phyloP scores from a whole-genome alignment of 2,329 filamentous ascomycete genomes.

The Leptodontidium sp. region DNA sequence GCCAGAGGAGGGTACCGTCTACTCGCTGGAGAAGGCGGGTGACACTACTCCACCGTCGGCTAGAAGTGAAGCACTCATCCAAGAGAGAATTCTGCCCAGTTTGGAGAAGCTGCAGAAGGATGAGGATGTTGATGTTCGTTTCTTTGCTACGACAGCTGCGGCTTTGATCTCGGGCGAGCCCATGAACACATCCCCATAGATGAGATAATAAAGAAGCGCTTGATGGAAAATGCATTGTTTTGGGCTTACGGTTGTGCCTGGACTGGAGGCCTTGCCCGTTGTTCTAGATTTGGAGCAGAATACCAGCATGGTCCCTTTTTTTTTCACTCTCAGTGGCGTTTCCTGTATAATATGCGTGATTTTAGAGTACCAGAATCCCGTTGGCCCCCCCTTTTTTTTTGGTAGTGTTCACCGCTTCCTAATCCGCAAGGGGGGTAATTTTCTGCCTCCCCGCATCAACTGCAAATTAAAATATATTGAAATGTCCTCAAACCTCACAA shows the following conservation, averaged over 20 bases:
- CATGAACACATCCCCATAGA: constrained; percentile 60
- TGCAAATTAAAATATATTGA: constrained; percentile 4
- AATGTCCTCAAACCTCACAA: background rate
- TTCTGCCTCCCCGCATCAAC: constrained; percentile 20
- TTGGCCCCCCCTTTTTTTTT: background rate
- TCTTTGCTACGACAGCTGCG: constrained; percentile 92
- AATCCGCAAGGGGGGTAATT: constrained; percentile 23
- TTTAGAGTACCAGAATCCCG: constrained; percentile 2
- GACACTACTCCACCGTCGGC: constrained; percentile 68
- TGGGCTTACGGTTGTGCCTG: constrained; percentile 39
- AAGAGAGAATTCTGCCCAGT: constrained; percentile 86
- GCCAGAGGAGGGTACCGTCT: constrained; percentile 86
- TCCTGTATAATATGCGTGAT: constrained; percentile 29
- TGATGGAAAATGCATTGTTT: constrained; percentile 40
- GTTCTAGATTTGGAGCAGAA: constrained; percentile 47
- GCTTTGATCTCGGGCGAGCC: constrained; percentile 58
- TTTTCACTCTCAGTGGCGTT: constrained; percentile 4
- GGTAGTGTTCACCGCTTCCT: constrained; percentile 26
- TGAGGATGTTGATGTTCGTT: constrained; percentile 96
- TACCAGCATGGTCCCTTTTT: constrained; percentile 44
- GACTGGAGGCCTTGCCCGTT: constrained; percentile 40
- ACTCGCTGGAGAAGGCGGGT: constrained; percentile 83
- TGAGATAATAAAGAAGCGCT: constrained; percentile 42
- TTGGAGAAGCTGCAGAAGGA: constrained; percentile 96
- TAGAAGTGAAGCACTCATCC: constrained; percentile 80